Evolutionary conservation across 2,329 filamentous ascomycete species (phyloP).

Genomic region (Penicillium palitans): DNA sequence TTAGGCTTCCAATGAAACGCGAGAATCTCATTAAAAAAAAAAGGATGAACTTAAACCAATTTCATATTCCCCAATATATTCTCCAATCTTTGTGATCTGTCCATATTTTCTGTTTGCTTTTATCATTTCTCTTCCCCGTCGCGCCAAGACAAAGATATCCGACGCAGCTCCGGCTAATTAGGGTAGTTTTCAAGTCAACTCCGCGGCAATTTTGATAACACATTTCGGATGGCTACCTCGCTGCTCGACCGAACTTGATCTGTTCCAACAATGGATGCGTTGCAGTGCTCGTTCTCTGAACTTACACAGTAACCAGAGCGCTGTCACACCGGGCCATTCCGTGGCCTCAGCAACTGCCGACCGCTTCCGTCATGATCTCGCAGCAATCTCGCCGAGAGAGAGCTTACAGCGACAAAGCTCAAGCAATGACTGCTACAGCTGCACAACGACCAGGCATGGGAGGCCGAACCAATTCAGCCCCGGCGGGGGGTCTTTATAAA

Average conservation of each 20-base stretch:
- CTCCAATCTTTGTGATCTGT: slow-evolving; percentile 9
- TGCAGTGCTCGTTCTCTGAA: slow-evolving; percentile 28
- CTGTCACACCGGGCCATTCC: slow-evolving; percentile 20
- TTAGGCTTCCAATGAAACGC: slow-evolving; percentile 7
- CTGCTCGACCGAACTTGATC: slow-evolving; percentile 14
- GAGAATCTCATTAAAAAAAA: neutral
- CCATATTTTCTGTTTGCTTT: neutral
- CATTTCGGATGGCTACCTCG: slow-evolving; percentile 10
- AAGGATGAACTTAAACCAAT: neutral
- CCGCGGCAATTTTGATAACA: neutral
- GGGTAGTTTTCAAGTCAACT: neutral
- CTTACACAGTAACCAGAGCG: slow-evolving; percentile 32
- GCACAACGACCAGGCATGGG: slow-evolving; percentile 35
- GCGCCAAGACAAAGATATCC: slow-evolving; percentile 6
- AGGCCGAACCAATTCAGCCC: slow-evolving; percentile 39
- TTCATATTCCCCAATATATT: neutral
- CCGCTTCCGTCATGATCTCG: slow-evolving; percentile 28
- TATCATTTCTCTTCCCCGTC: neutral
- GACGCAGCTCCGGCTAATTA: slow-evolving; percentile 4
- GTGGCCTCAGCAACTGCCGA: slow-evolving; percentile 8
- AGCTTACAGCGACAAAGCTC: slow-evolving; percentile 35
- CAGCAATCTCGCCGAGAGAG: slow-evolving; percentile 32
- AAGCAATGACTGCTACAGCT: slow-evolving; percentile 23
- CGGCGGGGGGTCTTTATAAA: slow-evolving; percentile 32
- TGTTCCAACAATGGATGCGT: slow-evolving; percentile 36